Evolutionary conservation across 345 rosid species (phyloP).

Genomic region (Brassica juncea): DNA sequence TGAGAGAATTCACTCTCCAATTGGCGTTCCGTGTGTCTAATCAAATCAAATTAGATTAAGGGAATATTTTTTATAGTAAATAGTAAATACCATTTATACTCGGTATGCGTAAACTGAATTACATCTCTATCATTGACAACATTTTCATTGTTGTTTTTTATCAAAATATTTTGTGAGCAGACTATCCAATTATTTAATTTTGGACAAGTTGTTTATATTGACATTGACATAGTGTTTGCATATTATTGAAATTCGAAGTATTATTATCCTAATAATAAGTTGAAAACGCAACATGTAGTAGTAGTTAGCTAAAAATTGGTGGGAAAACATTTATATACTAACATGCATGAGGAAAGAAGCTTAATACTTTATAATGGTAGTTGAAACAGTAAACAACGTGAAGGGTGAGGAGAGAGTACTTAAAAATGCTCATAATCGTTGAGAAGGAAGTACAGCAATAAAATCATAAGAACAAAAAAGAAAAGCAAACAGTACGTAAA

Average conservation of each 20-base stretch:
- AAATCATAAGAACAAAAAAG: neutral
- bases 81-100: neutral
- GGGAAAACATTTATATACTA: neutral
- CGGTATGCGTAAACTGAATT: neutral
- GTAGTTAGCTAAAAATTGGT: neutral
- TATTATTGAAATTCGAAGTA: neutral
- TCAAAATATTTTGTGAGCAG: neutral
- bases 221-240: neutral
- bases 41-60: neutral
- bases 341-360: neutral
- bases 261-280: neutral
- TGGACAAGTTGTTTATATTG: neutral
- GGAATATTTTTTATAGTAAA: neutral
- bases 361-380: neutral
- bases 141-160: neutral
- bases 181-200: neutral
- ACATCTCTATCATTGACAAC: neutral
- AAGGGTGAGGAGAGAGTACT: neutral
- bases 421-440: neutral
- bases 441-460: neutral
- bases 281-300: neutral
- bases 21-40: no score
- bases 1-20: no score
- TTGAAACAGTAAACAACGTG: neutral
- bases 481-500: neutral